Evolutionary conservation across 1,139 yeast genomes (phyloP), one percentile per base, ranked within the genome.

Genomic region (Maudiozyma humilis): DNA sequence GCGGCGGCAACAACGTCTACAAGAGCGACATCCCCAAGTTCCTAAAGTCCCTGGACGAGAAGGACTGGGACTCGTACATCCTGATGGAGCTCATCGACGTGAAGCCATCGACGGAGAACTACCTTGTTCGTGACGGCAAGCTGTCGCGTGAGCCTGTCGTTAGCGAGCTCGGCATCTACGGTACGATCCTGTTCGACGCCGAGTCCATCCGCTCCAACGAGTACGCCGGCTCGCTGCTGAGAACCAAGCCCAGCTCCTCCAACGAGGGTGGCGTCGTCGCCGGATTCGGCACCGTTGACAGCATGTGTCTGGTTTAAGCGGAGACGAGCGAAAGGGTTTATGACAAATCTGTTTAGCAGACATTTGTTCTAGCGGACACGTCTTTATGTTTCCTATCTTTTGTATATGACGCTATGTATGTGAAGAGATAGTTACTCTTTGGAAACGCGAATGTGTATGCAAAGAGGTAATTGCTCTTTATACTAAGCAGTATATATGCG

Each of bases 201-300:
- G 60, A 69, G 8, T 71, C 76, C 34, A 68, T 83, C 8, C 57
- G 76, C 39, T 61, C 69, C 40, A 91, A 91, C 61, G 76, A 77
- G 36, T 75, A 76, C 52, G 78, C 88, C 1, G 97, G 96, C 4
- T 86, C 86, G 78, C 71, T 91, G 51, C 69, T 91, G 54, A 78
- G 98, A 65, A 86, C 96, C 2, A 91, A 91, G 64, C 77, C 88
- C 47, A 82, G 86, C 52, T 70, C 82, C 2, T 83, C 95, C 45
- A 80, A 91, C 64, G 98, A 91, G 68, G 98, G 98, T 41, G 98
- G 98, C 32, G 96, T 91, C 30, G 97, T 97, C 27, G 97, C 98
- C 13, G 98, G 98, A 0, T 91, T 85, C 66, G 98, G 97, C 10
- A 88, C 96, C 64, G 87, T 91, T 43, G 98, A 91, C 64, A 84